Conservation (phyloP, 1,284 basidiomycete genomes). For the Melampsora americana region DNA sequence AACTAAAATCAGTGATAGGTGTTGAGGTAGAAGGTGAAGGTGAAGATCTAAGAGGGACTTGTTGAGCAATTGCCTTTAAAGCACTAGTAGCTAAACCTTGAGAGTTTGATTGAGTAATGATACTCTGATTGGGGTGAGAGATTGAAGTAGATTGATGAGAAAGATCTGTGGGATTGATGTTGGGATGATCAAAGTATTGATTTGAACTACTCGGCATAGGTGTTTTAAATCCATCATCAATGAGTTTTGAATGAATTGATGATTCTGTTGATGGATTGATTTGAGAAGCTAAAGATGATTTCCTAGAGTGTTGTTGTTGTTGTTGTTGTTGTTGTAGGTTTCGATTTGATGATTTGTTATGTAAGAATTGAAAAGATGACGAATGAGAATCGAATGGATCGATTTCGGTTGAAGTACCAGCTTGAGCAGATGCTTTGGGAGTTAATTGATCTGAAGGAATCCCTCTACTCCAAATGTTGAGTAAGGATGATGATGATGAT, state of each 20-base stretch:
- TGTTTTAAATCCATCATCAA: conserved; percentile 9
- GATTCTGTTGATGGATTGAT: too few relatives aligned
- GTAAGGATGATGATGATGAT: conserved; percentile 12
- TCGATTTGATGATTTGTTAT: neutral
- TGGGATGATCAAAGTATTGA: conserved; percentile 9
- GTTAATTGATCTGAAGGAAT: conserved; percentile 66
- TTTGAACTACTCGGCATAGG: conserved; percentile 11
- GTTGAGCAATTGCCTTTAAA: conserved; percentile 26
- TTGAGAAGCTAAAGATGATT: too few relatives aligned
- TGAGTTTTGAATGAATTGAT: too few relatives aligned
- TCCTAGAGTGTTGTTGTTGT: neutral
- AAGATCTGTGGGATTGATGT: neutral
- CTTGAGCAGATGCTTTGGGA: conserved; percentile 62
- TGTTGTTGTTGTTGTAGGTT: neutral
- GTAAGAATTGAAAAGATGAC: neutral
- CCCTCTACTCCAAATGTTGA: conserved; percentile 44
- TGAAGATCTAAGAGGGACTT: neutral
- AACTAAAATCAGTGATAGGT: neutral
- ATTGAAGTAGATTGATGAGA: neutral
- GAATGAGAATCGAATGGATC: conserved; percentile 66
- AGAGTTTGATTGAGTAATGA: neutral
- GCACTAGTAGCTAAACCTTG: conserved; percentile 26
- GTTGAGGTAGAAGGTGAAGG: neutral
- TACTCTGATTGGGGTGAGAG: neutral
- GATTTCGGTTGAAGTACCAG: conserved; percentile 57